Evolutionary conservation across 2,329 filamentous ascomycete genomes (phyloP), one percentile per base, ranked within the genome.

Genomic region (Colletotrichum theobromicola): DNA sequence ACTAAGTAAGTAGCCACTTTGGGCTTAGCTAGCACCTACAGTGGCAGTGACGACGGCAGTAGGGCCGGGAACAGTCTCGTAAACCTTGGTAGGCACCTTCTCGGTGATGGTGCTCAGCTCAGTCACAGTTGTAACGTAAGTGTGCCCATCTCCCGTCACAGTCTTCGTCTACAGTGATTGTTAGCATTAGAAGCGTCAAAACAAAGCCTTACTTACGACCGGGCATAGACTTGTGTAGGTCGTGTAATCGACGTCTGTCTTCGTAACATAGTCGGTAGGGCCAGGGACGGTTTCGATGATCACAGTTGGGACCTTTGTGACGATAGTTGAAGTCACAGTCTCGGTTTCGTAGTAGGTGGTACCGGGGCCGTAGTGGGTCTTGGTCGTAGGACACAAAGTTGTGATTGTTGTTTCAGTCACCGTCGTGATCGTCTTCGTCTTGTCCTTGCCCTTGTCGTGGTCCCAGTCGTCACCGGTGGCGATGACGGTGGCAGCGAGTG

Each of bases 171-270:
- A 12, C 13, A 13, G 13, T n/a, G 7, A 2, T 16, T 61, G 58
- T 63, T 10, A 69, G 58, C 53, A 21, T 30, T 18, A 7, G 53
- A 26, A 57, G n/a, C n/a, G n/a, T 28, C 24, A 28, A 9, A 18
- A 7, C 10, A 21, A 26, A 4, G 26, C 12, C 18, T 24, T 24
- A 57, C 53, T 12, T n/a, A 60, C 68, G 16, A 88, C 79, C 15
- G 86, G 85, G 79, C 85, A 87, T 24, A 18, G 28, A 24, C 21
- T 57, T 9, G 53, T 57, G 21, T 87, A 80, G n/a, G 82, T 53
- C 10, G 46, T 53, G n/a, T 87, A 86, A 16, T 81, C 81, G 9
- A 86, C 81, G 30, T 82, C 80, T 1, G 83, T 85, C 30, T 82
- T 73, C 4, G 84, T 87, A 9, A 84, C 82, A 21, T 81, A 79